These are phyloP conservation scores for Pseudogymnoascus sp. DNA, from an alignment of 2,329 filamentous ascomycete species.

Conservation along the genomic window DNA sequence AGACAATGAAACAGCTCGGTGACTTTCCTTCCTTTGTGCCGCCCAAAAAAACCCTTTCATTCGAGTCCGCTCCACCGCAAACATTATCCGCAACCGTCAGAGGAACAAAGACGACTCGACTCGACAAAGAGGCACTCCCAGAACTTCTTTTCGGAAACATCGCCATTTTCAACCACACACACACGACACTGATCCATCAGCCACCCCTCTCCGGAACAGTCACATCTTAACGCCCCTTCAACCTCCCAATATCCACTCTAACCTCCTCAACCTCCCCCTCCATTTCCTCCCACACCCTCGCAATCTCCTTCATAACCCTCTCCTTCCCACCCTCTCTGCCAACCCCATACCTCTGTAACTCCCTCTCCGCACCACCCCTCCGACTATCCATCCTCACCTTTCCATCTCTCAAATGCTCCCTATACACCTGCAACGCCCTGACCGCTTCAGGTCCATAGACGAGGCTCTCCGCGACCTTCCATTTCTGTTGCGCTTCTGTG, in stretches of 20 bases:
- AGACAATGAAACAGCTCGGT: neutral
- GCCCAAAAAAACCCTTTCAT: neutral
- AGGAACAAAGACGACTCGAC: neutral
- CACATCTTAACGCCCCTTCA: constrained; percentile 16
- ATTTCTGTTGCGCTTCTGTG: constrained; percentile 17
- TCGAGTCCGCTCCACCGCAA: neutral
- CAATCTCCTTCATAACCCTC: constrained; percentile 28
- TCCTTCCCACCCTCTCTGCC: constrained; percentile 25
- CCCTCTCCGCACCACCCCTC: constrained; percentile 21
- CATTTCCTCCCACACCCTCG: constrained; percentile 27
- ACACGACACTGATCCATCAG: neutral
- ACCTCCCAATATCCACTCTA: constrained; percentile 26
- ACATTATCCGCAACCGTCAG: neutral
- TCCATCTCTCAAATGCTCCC: constrained; percentile 22
- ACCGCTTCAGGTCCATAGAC: constrained; percentile 26
- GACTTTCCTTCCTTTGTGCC: neutral
- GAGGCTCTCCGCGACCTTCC: constrained; percentile 18
- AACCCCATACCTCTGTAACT: constrained; percentile 27
- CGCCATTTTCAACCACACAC: neutral
- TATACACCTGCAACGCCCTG: constrained; percentile 23
- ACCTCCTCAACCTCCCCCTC: constrained; percentile 25
- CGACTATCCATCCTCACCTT: constrained; percentile 24
- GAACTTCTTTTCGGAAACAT: neutral
- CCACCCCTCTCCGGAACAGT: neutral
- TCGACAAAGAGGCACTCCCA: neutral